Conservation (phyloP, 768 basidiomycete genomes). For the Suillus brevipes region DNA sequence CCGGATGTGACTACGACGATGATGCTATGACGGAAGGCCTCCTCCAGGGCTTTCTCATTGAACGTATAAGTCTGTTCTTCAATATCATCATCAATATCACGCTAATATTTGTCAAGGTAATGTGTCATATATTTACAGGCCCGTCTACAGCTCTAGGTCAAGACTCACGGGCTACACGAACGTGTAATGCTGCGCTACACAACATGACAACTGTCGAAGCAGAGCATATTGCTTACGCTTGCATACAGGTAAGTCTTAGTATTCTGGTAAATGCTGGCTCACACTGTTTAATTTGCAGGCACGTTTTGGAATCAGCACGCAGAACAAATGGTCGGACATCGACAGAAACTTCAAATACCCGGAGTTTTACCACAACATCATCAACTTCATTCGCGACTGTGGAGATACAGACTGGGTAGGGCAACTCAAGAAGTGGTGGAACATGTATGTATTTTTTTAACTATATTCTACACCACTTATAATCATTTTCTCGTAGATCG, state of each 20-base stretch:
- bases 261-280: background rate
- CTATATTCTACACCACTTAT: too few species aligned
- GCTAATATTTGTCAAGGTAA: conserved; percentile 2
- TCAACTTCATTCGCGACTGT: background rate
- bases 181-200: conserved; percentile 5
- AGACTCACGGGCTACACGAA: background rate
- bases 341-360: conserved; percentile 11
- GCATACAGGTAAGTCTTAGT: conserved; percentile 1
- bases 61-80: conserved; percentile 1
- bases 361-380: conserved; percentile 2
- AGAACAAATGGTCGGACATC: conserved; percentile 9
- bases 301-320: conserved; percentile 9
- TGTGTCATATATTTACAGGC: conserved; percentile 10
- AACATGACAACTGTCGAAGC: conserved; percentile 3
- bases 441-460: conserved; percentile 2
- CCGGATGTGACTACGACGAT: conserved; percentile 8
- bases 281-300: conserved; percentile 3
- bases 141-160: conserved; percentile 9
- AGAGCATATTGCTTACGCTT: conserved; percentile 9
- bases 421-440: background rate
- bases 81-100: background rate
- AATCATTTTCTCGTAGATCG: background rate
- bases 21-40: background rate
- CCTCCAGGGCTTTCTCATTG: background rate
- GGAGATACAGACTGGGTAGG: background rate